Base-by-base conservation (phyloP, 2,329 filamentous ascomycete species). In the Penicillium sp. region DNA sequence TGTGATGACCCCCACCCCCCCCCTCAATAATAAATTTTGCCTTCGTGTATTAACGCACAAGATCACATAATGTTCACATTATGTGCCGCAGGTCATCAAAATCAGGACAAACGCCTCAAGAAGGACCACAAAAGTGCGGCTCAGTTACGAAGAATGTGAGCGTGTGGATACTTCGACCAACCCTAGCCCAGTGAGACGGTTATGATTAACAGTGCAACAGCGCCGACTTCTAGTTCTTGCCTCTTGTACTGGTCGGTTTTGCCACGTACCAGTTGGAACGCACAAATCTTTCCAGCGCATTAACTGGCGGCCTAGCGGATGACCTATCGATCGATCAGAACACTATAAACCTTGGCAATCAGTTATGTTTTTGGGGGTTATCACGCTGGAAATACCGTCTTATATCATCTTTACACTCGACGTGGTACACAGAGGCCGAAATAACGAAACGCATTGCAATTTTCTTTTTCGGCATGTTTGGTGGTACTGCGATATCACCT, bases 401-500 rank as follows among this genome's bases (percentile, higher is more conserved):
- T 85, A 85, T 64, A 76, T 85, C 64, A 33, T 73, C 0, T 58
- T 75, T n/a, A n/a, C n/a, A n/a, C 3, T 84, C 83, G 0, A 83
- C 79, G 1, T 85, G 82, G 82, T 85, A 85, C 59, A 80, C 76
- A 0, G 78, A 77, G 42, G 67, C 73, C 1, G 82, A 85, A 61
- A 71, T 83, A 1, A 79, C 80, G 0, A 80, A 79, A 56, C 74
- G 83, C 17, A 78, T 84, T 7, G 81, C 83, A 1, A 66, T 85
- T 0, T 81, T 85, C 60, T 85, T 85, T 68, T 83, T 85, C 47
- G 83, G 83, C 10, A 84, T 85, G 78, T 83, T 85, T 61, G 79
- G 82, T 0, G 83, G 82, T 0, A 82, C 82, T 24, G 82, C 83
- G 0, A 73, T 84, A 1, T 82, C 80, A 28, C 81, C 82, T 0